phyloP scores from a whole-genome alignment of 1,284 basidiomycete genomes.

The Apiotrichum akiyoshidainum region DNA sequence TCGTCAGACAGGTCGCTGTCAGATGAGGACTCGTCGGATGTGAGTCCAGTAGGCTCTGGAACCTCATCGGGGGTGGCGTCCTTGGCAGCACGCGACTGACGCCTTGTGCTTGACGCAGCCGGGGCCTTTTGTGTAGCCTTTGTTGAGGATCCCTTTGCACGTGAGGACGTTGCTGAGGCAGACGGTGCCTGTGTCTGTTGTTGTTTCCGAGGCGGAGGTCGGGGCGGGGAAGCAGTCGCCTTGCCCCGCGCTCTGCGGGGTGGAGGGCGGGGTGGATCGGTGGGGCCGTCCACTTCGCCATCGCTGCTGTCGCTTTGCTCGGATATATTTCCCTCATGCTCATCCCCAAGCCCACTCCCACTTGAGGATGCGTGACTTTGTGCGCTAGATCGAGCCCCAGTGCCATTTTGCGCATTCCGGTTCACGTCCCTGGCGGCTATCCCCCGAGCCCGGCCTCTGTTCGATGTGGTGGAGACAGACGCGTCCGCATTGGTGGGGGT shows the following conservation, averaged over 20 bases:
- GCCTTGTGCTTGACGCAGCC: not conserved
- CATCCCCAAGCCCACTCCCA: no score
- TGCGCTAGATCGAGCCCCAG: no score
- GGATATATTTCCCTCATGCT: no score
- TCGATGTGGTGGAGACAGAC: no score
- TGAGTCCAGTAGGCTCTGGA: conserved; percentile 38
- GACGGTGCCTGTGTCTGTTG: not conserved
- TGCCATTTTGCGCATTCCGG: no score
- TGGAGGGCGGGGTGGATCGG: not conserved
- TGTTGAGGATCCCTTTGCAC: not conserved
- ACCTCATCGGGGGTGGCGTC: conserved; percentile 14
- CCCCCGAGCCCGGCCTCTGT: no score
- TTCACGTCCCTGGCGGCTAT: no score
- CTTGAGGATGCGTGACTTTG: no score
- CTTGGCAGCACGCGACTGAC: not conserved
- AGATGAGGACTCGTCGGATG: conserved; percentile 23
- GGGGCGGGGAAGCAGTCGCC: not conserved
- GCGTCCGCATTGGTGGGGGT: no score
- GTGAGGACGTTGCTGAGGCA: not conserved
- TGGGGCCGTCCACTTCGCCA: not conserved
- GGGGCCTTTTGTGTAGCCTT: not conserved
- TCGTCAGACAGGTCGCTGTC: conserved; percentile 23
- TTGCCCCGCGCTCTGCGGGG: not conserved
- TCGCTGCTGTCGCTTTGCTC: not conserved
- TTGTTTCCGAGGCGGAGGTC: not conserved